Conservation (phyloP, 2,329 filamentous ascomycete genomes). For the Colletotrichum falcatum region DNA sequence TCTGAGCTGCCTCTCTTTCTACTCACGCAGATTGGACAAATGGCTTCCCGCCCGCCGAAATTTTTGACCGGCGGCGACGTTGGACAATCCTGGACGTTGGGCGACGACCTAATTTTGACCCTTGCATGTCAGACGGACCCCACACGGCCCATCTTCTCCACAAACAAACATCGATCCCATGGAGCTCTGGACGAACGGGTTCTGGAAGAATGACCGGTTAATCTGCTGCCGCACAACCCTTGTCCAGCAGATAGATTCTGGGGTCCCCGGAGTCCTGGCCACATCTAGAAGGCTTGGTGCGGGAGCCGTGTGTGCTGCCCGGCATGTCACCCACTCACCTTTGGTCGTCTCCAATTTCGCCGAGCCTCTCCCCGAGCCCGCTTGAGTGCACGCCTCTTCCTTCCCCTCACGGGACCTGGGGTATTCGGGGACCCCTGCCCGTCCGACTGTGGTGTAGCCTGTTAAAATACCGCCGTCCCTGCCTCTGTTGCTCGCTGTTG, state of each 20-base stretch:
- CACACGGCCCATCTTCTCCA: conserved; percentile 27
- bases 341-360: conserved; percentile 30
- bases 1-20: not conserved
- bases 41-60: conserved; percentile 19
- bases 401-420: conserved; percentile 37
- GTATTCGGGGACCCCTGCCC: conserved; percentile 34
- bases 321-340: conserved; percentile 11
- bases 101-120: conserved; percentile 29
- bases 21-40: conserved; percentile 11
- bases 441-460: not conserved
- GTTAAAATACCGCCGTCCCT: conserved; percentile 27
- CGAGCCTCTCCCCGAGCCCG: conserved; percentile 1
- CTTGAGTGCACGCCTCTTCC: conserved; percentile 13
- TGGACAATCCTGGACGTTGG: not conserved
- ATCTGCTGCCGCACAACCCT: conserved; percentile 20
- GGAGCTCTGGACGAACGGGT: conserved; percentile 15
- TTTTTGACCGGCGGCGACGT: conserved; percentile 27
- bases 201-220: conserved; percentile 38
- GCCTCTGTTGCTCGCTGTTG: conserved; percentile 6
- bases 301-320: conserved; percentile 12
- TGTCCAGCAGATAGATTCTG: conserved; percentile 10
- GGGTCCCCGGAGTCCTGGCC: conserved; percentile 25
- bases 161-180: conserved; percentile 19
- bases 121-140: conserved; percentile 31
- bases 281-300: conserved; percentile 16